These are phyloP conservation scores for Malassezia cuniculi DNA, from an alignment of 1,284 basidiomycete genomes.

Conservation along the genomic window DNA sequence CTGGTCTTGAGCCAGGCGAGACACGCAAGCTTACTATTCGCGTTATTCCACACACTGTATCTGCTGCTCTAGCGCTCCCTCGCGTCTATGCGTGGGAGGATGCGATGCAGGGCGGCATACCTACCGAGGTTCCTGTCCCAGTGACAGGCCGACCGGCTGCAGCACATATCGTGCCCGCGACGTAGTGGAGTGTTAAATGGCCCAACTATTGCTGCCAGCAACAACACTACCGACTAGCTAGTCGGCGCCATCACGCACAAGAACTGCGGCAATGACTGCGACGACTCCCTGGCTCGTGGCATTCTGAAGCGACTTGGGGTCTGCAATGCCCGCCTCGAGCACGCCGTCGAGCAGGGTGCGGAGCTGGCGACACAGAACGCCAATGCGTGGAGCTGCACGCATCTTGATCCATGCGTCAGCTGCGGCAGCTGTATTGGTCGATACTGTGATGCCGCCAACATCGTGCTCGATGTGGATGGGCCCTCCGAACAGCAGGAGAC, in stretches of 20 bases:
- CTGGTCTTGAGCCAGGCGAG: slow-evolving; percentile 8
- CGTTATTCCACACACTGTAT: too few species aligned
- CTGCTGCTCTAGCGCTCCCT: too few species aligned
- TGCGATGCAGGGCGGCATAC: too few species aligned
- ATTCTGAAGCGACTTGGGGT: slow-evolving; percentile 46
- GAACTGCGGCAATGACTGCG: slow-evolving; percentile 58
- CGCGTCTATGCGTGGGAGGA: slow-evolving; percentile 4
- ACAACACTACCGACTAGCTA: neutral
- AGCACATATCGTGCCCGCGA: neutral
- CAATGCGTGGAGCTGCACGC: slow-evolving; percentile 73
- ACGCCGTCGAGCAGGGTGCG: slow-evolving; percentile 45
- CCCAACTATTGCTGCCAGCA: neutral
- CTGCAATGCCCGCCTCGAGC: slow-evolving; percentile 17
- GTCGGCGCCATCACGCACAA: slow-evolving; percentile 49
- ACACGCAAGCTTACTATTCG: neutral
- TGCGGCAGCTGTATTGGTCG: slow-evolving; percentile 14
- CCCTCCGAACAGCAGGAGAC: slow-evolving; percentile 70
- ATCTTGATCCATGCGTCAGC: slow-evolving; percentile 54
- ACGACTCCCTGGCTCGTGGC: slow-evolving; percentile 54
- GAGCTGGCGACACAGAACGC: slow-evolving; percentile 76
- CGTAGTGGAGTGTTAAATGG: neutral
- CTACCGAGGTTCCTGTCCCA: too few species aligned
- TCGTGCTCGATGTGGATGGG: slow-evolving; percentile 58
- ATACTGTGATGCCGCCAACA: slow-evolving; percentile 56
- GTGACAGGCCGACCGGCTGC: neutral